Evolutionary conservation across 768 basidiomycete genomes (phyloP), one percentile per base, ranked within the genome.

Genomic region (Sporobolomyces phaffii): DNA sequence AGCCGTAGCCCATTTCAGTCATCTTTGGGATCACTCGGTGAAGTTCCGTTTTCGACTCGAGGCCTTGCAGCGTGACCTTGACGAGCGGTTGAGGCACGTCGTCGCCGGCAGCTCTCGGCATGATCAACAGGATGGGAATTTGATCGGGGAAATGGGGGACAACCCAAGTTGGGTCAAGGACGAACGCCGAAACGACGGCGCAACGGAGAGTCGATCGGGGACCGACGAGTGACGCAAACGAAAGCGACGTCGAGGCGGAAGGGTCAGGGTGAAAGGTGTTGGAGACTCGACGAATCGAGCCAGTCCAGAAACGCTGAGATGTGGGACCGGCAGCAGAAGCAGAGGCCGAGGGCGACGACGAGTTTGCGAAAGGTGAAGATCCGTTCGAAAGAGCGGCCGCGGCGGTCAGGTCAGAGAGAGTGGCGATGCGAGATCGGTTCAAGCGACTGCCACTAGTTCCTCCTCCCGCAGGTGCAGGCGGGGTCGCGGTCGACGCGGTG

Each of bases 121-220:
- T 63, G 45, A 72, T 48, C 45, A 69, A 48, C 10, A 72, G 14
- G n/a, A 61, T 38, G 14, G 59, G 64, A 3, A 41, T 22, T 6
- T 61, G 50, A 5, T 38, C 41, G 15, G 33, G 34, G 41, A 62
- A 68, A 22, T 65, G 68, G 26, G 43, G 24, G 26, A 44, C 36
- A 31, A 62, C 60, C 72, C 63, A 74, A 7, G 7, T 24, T 17
- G 24, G 33, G 24, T 64, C 61, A n/a, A 52, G 43, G 52, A 75
- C 63, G 60, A 73, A 74, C 33, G 64, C 58, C 9, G 69, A 77
- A n/a, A 79, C 70, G 68, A 68, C 69, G 70, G 57, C 65, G 28
- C 31, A 67, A 24, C 45, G 56, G 65, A 40, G 33, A 18, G 59
- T 45, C 33, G 78, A 77, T 48, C 24, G 60, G 18, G 77, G 71